These are phyloP conservation scores for Astragalus membranaceus DNA, from an alignment of 306 rosid species.

Conservation along the genomic window DNA sequence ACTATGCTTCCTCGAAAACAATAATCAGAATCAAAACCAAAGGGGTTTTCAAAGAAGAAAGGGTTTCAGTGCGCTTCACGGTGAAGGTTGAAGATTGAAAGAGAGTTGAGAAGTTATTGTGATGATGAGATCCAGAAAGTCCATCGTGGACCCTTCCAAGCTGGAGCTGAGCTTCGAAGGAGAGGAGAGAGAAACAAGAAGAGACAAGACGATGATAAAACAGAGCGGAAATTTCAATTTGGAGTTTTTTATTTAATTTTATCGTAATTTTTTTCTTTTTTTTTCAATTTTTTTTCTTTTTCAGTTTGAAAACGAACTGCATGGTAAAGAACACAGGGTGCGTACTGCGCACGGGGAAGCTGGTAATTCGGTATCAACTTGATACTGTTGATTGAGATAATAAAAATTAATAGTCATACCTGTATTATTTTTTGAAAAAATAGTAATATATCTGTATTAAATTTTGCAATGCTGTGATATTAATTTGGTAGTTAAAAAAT, in stretches of 20 bases:
- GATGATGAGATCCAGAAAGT: conserved; percentile 39
- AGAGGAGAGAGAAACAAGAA: conserved; percentile 23
- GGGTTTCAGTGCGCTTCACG: neutral
- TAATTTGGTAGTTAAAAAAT: neutral
- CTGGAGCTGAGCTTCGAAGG: conserved; percentile 30
- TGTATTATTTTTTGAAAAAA: too few species aligned
- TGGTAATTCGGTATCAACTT: conserved; percentile 16
- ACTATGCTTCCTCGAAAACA: neutral
- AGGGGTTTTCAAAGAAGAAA: neutral
- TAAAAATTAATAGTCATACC: neutral
- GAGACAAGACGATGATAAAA: conserved; percentile 25
- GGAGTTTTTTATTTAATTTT: neutral
- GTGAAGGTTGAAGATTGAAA: neutral
- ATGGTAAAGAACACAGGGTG: conserved; percentile 20
- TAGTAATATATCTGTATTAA: neutral
- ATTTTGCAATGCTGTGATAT: neutral
- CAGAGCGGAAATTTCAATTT: conserved; percentile 43
- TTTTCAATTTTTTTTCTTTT: neutral
- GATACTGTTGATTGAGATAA: neutral
- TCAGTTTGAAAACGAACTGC: conserved; percentile 19
- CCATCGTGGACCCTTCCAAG: conserved; percentile 40
- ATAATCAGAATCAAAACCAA: conserved; percentile 4
- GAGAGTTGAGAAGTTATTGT: conserved; percentile 13
- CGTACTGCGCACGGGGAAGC: conserved; percentile 40
- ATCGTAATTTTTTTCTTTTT: neutral